Percentiles rank a stretch among this genome's conserved stretches.
Evolutionary conservation across 2,329 filamentous ascomycete genomes (phyloP).

Genomic region (Epichloe aotearoae): DNA sequence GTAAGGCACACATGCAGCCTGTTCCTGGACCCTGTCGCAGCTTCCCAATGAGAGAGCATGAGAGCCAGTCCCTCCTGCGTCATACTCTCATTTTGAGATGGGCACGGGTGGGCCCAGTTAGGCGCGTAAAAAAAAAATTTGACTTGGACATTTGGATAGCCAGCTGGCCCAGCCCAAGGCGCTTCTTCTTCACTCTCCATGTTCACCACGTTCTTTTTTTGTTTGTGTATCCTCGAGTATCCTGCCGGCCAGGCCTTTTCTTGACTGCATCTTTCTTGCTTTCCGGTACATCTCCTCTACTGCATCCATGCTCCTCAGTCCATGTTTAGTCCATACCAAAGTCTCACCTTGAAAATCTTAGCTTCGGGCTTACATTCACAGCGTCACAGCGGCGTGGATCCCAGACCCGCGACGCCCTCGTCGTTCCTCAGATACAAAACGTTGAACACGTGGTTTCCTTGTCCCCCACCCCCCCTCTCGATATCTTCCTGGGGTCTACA

Average conservation of each 20-base stretch:
- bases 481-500: background rate
- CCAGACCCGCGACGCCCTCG: background rate
- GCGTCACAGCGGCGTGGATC: background rate
- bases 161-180: background rate
- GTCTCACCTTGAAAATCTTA: background rate
- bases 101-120: background rate
- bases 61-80: conserved; percentile 8
- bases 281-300: background rate
- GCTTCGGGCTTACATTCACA: background rate
- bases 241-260: conserved; percentile 7
- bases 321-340: background rate
- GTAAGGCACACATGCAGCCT: background rate
- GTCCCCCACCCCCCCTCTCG: background rate
- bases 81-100: conserved; percentile 3
- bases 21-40: conserved; percentile 7
- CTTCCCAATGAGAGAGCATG: conserved; percentile 1
- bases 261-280: background rate
- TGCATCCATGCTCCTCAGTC: background rate
- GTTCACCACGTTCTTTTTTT: background rate
- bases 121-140: background rate
- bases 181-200: conserved; percentile 1
- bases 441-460: background rate
- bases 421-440: background rate
- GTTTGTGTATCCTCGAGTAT: background rate
- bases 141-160: background rate